Evolutionary conservation across 352 stramenopile genomes (phyloP).

Genomic region (Phytophthora hybrid): DNA sequence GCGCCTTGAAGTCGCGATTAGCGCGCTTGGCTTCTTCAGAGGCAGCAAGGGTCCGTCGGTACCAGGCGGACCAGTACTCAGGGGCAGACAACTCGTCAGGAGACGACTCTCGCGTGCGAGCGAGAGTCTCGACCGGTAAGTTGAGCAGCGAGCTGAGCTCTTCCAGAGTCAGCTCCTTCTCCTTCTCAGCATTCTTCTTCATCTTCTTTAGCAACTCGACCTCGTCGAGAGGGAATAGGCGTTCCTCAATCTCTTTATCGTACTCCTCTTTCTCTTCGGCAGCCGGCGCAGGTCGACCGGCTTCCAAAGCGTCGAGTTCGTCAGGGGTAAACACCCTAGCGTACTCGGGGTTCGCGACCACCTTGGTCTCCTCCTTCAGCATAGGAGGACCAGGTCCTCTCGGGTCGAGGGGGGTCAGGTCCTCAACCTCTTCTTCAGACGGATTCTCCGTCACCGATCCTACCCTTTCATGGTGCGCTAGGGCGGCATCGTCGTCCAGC

Average conservation of each 20-base stretch:
- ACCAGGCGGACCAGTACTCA: neutral
- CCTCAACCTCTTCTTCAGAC: neutral
- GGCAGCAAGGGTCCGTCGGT: neutral
- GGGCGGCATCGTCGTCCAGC: too few species aligned
- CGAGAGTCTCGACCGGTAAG: neutral
- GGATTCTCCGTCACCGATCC: neutral
- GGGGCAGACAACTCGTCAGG: neutral
- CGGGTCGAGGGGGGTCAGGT: neutral
- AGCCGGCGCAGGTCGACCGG: neutral
- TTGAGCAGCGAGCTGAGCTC: neutral
- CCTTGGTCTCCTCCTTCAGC: neutral
- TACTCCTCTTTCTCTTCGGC: neutral
- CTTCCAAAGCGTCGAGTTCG: neutral
- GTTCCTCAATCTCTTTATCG: neutral
- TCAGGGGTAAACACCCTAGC: neutral
- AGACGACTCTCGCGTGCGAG: neutral
- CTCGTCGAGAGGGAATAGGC: neutral
- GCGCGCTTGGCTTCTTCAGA: neutral
- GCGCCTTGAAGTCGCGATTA: neutral
- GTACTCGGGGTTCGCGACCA: neutral
- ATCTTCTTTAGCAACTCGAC: neutral
- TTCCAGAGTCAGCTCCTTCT: neutral
- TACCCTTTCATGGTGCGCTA: too few species aligned
- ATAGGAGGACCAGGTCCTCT: too few species aligned
- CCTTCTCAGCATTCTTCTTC: neutral